These are phyloP conservation scores for Apostasia shenzhenica DNA, from an alignment of 106 monocot genomes.

Conservation along the genomic window DNA sequence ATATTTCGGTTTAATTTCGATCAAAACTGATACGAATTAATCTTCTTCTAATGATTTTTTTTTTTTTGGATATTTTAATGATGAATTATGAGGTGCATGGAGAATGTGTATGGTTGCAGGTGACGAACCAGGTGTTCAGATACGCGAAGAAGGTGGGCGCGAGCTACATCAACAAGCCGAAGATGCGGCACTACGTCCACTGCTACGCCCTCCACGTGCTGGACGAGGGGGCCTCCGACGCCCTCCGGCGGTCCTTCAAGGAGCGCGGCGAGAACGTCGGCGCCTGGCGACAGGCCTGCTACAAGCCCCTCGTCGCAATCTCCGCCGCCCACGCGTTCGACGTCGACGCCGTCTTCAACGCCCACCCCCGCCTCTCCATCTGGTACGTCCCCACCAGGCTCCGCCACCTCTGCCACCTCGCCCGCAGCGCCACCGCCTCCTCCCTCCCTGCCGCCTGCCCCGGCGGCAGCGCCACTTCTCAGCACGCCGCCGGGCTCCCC, in stretches of 20 bases:
- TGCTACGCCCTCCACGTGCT: conserved; percentile 97
- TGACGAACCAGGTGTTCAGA: conserved; percentile 95
- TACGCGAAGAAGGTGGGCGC: conserved; percentile 88
- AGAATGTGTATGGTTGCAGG: conserved; percentile 28
- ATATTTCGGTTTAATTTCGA: too few species aligned
- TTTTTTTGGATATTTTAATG: too few species aligned
- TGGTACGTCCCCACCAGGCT: conserved; percentile 99
- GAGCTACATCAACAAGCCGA: conserved; percentile 99
- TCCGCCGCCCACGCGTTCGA: conserved; percentile 73
- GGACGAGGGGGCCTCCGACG: conserved; percentile 79
- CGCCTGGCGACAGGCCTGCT: conserved; percentile 91
- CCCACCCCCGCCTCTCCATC: conserved; percentile 74
- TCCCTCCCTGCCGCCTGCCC: background rate
- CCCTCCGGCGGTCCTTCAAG: conserved; percentile 66
- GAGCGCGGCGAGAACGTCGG: conserved; percentile 90
- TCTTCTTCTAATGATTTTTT: too few species aligned
- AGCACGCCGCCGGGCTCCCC: background rate
- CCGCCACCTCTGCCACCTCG: conserved; percentile 88
- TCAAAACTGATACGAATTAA: too few species aligned
- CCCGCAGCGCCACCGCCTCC: conserved; percentile 31
- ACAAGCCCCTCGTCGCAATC: conserved; percentile 81
- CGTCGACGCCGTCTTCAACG: conserved; percentile 85
- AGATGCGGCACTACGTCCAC: conserved; percentile 99
- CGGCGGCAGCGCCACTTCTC: background rate
- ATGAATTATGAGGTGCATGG: background rate